Evolutionary conservation across 345 rosid genomes (phyloP).

Genomic region (Raphanus sativus): DNA sequence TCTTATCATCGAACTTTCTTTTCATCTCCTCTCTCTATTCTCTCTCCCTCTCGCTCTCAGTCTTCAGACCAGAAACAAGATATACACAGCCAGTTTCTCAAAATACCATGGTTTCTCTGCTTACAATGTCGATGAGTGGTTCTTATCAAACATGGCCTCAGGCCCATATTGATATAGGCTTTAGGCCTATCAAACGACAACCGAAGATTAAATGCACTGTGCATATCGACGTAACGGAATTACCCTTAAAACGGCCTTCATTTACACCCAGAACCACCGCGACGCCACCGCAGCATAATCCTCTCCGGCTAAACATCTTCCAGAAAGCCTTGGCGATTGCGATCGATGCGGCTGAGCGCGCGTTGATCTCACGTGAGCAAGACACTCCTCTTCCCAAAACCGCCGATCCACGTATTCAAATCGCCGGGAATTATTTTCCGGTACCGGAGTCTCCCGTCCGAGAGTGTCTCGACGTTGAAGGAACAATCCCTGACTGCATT

Average conservation of each 20-base stretch:
- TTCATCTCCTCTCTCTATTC: constrained; percentile 9
- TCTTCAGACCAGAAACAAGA: constrained; percentile 23
- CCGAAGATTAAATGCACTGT: constrained; percentile 30
- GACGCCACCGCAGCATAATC: constrained; percentile 27
- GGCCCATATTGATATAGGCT: constrained; percentile 10
- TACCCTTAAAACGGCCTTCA: constrained; percentile 19
- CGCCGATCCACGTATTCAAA: constrained; percentile 75
- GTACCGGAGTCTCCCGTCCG: constrained; percentile 68
- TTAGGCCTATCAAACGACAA: constrained; percentile 26
- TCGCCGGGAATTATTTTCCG: constrained; percentile 85
- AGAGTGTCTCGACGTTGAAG: constrained; percentile 50
- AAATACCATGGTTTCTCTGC: constrained; percentile 29
- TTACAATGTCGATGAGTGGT: constrained; percentile 25
- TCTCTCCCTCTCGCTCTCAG: constrained; percentile 6
- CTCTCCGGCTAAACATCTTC: constrained; percentile 55
- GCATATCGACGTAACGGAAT: constrained; percentile 30
- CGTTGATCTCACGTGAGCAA: constrained; percentile 58
- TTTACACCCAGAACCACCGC: constrained; percentile 28
- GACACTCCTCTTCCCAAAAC: constrained; percentile 67
- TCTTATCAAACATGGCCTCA: constrained; percentile 21
- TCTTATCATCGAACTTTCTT: constrained; percentile 28
- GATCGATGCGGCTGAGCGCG: constrained; percentile 57
- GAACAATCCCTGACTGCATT: constrained; percentile 70
- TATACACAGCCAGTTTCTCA: background rate
- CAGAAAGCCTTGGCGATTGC: constrained; percentile 65